These are phyloP conservation scores for Termitomyces sp. DNA, from an alignment of 768 basidiomycete species.

Conservation along the genomic window DNA sequence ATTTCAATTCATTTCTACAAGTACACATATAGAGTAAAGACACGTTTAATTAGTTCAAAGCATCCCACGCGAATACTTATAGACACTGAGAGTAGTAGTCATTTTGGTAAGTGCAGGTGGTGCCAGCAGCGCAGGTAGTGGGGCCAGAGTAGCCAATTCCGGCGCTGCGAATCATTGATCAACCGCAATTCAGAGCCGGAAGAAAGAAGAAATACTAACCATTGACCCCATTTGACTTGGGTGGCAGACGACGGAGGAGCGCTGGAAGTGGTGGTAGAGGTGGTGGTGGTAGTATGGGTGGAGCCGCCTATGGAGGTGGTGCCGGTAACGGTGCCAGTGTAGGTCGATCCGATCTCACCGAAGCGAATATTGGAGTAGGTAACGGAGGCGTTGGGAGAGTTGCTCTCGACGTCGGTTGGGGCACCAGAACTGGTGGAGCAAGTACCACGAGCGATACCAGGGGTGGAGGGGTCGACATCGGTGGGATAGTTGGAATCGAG, in stretches of 20 bases:
- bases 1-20: neutral
- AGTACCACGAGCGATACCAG: constrained; percentile 25
- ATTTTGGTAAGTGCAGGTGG: constrained; percentile 3
- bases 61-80: neutral
- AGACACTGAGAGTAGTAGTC: constrained; percentile 3
- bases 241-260: neutral
- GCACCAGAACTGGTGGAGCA: constrained; percentile 33
- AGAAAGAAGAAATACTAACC: neutral
- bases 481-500: constrained; percentile 25
- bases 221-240: constrained; percentile 2
- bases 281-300: neutral
- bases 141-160: constrained; percentile 3
- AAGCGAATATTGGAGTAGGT: constrained; percentile 30
- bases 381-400: constrained; percentile 17
- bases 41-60: neutral
- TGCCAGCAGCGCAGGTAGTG: constrained; percentile 1
- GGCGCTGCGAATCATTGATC: neutral
- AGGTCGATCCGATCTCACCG: constrained; percentile 6
- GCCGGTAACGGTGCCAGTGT: neutral
- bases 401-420: constrained; percentile 28
- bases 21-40: neutral
- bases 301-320: neutral
- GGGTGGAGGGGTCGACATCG: constrained; percentile 12
- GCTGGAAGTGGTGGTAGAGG: neutral
- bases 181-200: neutral